Percentiles rank a stretch among this genome's conserved stretches.
Conservation (phyloP, 2,329 filamentous ascomycete genomes). For the Monosporascus sp. region DNA sequence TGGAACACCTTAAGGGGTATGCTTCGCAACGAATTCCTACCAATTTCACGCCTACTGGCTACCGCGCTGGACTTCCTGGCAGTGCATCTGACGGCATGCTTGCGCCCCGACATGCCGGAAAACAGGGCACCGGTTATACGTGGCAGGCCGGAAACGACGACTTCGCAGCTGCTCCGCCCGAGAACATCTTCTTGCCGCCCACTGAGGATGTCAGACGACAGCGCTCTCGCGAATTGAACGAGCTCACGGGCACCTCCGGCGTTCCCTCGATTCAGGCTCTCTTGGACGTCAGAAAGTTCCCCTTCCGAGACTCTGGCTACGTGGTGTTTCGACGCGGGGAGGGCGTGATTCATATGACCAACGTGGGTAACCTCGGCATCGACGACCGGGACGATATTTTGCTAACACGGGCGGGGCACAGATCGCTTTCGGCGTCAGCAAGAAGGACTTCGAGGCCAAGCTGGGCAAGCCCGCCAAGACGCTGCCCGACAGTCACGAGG, state of each 20-base stretch:
- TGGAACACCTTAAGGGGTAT: no score
- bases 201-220: not conserved
- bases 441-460: not conserved
- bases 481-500: conserved; percentile 34
- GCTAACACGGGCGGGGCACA: not conserved
- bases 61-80: not conserved
- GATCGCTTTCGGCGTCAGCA: not conserved
- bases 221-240: not conserved
- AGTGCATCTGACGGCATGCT: not conserved
- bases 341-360: not conserved
- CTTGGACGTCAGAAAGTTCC: not conserved
- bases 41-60: not conserved
- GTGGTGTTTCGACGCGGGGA: not conserved
- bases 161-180: not conserved
- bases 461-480: conserved; percentile 23
- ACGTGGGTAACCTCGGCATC: not conserved
- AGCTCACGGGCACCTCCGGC: not conserved
- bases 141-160: no score
- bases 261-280: not conserved
- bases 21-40: no score
- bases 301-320: not conserved
- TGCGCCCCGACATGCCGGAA: not conserved
- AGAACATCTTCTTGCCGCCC: not conserved
- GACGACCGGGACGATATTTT: no score
- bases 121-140: no score